phyloP scores from a whole-genome alignment of 1,284 basidiomycete species.

The Fomes fomentarius region DNA sequence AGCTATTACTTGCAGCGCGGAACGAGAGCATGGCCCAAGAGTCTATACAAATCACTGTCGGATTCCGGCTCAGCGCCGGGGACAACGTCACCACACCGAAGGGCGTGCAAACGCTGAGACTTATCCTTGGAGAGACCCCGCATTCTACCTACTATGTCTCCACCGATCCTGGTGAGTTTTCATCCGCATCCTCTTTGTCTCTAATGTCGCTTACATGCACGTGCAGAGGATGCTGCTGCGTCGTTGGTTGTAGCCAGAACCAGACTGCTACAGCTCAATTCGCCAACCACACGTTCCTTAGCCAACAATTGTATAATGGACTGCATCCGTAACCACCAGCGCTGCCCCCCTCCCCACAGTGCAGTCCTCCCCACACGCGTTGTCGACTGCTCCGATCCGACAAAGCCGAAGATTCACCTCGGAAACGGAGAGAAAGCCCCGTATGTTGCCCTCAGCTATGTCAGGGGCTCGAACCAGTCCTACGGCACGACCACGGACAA shows the following conservation, averaged over 20 bases:
- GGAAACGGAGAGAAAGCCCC: slow-evolving; percentile 3
- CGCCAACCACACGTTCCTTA: neutral
- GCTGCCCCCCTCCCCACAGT: slow-evolving; percentile 10
- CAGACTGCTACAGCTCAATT: neutral
- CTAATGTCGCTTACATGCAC: neutral
- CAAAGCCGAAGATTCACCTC: slow-evolving; percentile 5
- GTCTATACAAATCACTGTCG: slow-evolving; percentile 2
- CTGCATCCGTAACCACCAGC: slow-evolving; percentile 11
- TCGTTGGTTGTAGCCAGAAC: slow-evolving; percentile 3
- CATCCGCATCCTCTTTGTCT: neutral
- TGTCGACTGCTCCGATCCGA: slow-evolving; percentile 11
- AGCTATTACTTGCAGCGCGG: slow-evolving; percentile 3
- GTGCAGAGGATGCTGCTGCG: slow-evolving; percentile 5
- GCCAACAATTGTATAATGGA: slow-evolving; percentile 7
- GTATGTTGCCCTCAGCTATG: slow-evolving; percentile 13
- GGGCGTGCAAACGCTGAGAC: slow-evolving; percentile 12
- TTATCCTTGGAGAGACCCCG: slow-evolving; percentile 7
- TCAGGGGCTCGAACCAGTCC: slow-evolving; percentile 3
- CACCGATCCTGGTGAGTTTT: slow-evolving; percentile 9
- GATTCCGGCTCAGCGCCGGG: slow-evolving; percentile 6
- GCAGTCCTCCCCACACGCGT: slow-evolving; percentile 6
- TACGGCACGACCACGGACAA: slow-evolving; percentile 10
- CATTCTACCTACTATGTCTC: slow-evolving; percentile 15
- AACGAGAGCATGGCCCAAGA: slow-evolving; percentile 7
- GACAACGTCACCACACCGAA: slow-evolving; percentile 10